Conservation (phyloP, 441 rosid species). For the Mallotus japonicus region DNA sequence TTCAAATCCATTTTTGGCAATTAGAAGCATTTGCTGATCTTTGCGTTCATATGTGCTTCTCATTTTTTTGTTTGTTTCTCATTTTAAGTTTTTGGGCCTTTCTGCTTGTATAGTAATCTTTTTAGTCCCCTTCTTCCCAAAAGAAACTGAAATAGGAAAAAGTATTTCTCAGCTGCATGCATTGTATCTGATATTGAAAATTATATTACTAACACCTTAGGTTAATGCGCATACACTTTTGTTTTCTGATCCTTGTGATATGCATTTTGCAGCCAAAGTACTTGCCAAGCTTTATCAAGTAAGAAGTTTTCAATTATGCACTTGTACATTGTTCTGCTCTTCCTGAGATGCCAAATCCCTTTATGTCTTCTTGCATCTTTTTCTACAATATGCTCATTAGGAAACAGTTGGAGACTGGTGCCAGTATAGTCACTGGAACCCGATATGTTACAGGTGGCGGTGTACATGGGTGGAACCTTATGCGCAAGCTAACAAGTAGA, state of each 20-base stretch:
- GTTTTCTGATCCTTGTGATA: conserved; percentile 17
- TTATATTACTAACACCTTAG: not conserved
- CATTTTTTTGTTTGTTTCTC: not conserved
- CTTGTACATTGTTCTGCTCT: not conserved
- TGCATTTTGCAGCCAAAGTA: conserved; percentile 84
- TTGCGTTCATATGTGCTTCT: not conserved
- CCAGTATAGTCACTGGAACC: conserved; percentile 93
- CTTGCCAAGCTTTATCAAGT: conserved; percentile 90
- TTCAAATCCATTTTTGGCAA: not conserved
- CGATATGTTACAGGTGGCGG: conserved; percentile 89
- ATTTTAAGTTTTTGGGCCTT: not conserved
- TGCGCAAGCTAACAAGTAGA: conserved; percentile 96
- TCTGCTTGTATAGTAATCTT: not conserved
- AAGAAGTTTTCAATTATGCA: conserved; percentile 26
- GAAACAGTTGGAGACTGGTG: conserved; percentile 89
- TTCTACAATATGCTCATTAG: conserved; percentile 33
- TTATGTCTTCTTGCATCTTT: conserved; percentile 18
- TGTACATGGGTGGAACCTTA: conserved; percentile 96
- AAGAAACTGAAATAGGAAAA: not conserved
- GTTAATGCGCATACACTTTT: not conserved
- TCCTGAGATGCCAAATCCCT: conserved; percentile 6
- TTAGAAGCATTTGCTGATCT: not conserved
- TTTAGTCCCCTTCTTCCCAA: not conserved
- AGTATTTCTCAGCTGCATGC: not conserved
- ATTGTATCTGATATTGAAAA: not conserved